phyloP scores from a whole-genome alignment of 2,329 filamentous ascomycete genomes.

The Ceratocystis huliohia region DNA sequence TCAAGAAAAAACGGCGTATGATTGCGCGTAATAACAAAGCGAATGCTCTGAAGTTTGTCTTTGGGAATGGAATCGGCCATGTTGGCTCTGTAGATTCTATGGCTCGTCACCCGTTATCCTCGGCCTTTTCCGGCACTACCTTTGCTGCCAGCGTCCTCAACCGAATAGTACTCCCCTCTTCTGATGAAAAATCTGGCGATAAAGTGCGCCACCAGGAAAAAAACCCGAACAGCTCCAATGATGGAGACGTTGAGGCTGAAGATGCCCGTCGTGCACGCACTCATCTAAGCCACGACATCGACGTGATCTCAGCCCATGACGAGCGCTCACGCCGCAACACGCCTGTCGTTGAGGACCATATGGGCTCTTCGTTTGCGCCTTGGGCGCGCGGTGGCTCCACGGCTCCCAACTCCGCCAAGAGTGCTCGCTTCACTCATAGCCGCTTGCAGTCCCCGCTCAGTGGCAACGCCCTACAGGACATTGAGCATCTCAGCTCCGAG shows the following conservation, averaged over 20 bases:
- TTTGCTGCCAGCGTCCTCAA: constrained; percentile 25
- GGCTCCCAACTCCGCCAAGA: constrained; percentile 36
- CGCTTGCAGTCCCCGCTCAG: constrained; percentile 24
- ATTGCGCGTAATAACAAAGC: constrained; percentile 31
- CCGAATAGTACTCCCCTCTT: not conserved
- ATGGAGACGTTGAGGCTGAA: constrained; percentile 1
- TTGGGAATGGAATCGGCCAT: constrained; percentile 29
- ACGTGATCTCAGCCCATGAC: constrained; percentile 33
- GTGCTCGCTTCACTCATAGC: constrained; percentile 26
- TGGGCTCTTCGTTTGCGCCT: constrained; percentile 40
- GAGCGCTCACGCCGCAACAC: constrained; percentile 28
- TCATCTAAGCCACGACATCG: constrained; percentile 45
- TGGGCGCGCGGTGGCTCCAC: constrained; percentile 39
- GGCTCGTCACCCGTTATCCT: constrained; percentile 33
- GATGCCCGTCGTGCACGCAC: constrained; percentile 1
- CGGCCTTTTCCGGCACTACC: constrained; percentile 34
- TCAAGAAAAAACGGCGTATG: constrained; percentile 24
- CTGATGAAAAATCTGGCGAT: not conserved
- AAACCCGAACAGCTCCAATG: not conserved
- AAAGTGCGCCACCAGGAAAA: not conserved
- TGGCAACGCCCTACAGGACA: constrained; percentile 12
- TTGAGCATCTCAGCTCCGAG: constrained; percentile 17
- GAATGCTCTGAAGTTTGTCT: constrained; percentile 27
- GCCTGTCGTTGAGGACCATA: constrained; percentile 53
- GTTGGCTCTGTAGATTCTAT: constrained; percentile 23